Base-by-base conservation (phyloP, 2,329 filamentous ascomycete species). In the Colletotrichum gloeosporioides region DNA sequence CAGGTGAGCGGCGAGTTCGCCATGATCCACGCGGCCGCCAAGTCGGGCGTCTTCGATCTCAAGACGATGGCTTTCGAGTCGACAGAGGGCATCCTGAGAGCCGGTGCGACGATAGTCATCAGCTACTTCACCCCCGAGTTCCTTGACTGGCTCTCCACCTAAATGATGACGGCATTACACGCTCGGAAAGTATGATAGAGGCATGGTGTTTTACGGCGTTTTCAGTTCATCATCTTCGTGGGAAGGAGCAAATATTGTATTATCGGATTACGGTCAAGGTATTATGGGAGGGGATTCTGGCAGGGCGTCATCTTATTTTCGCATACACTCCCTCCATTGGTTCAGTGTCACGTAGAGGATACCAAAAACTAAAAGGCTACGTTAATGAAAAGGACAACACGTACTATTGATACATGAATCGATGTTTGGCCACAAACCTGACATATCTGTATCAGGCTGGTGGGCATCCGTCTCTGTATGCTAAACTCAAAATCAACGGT, bases 1-100 rank as follows among this genome's bases (percentile, higher is more conserved):
- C 97, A 99, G 85, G 97, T 99, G 75, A 97, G 95, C 81, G 97
- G 97, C 80, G 97, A 99, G 87, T 99, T 94, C 83, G 96, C 97
- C 78, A 99, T 99, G 97, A 97, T 99, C 69, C 95, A 98, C 82
- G 97, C 97, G 0, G 97, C 92, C 25, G 97, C 97, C 65, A 98
- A 98, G 85, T 96, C 97, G 2, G 97, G 97, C 6, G 97, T 99
- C 4, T 99, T 99, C 82, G 96, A 98, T 83, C 88, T 99, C 82
- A 97, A 96, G 88, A 89, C 93, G 6, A 98, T 98, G 95, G 97
- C 95, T 0, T 96, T 98, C 80, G 97, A 99, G 88, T 94, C 95
- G 75, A 98, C 95, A 1, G 95, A 99, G 85, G 95, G 96, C 29
- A 99, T 99, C 78, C 87, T 99, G 76, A 91, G 97, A 79, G 97